A percentile compares a stretch with the other conserved stretches of the same genome.
Conservation (phyloP, 805 yeast species). For the Torulaspora gathmanii region DNA sequence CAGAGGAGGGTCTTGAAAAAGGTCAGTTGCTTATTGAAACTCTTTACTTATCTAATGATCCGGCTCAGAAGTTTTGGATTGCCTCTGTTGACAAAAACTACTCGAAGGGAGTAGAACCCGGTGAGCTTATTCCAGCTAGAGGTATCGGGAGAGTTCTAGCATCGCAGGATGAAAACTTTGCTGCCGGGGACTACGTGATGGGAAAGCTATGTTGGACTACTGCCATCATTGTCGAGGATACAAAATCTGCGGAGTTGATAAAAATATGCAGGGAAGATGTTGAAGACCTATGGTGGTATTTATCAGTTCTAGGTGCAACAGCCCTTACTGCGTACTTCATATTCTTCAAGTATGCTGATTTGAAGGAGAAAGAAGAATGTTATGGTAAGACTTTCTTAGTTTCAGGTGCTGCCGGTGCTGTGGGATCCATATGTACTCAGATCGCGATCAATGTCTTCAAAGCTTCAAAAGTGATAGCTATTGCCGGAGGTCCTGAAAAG, state of each 20-base stretch:
- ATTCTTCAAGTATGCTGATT: conserved; percentile 45
- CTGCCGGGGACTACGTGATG: conserved; percentile 43
- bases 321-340: conserved; percentile 60
- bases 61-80: conserved; percentile 59
- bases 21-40: conserved; percentile 45
- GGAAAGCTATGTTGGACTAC: conserved; percentile 47
- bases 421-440: conserved; percentile 58
- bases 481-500: conserved; percentile 58
- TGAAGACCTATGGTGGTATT: conserved; percentile 41
- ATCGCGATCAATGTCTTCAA: conserved; percentile 49
- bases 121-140: conserved; percentile 44
- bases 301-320: conserved; percentile 52
- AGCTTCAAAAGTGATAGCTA: conserved; percentile 54
- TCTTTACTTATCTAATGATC: conserved; percentile 51
- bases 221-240: conserved; percentile 37
- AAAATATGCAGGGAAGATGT: conserved; percentile 22
- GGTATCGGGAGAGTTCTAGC: conserved; percentile 50
- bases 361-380: conserved; percentile 38
- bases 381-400: conserved; percentile 46
- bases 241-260: conserved; percentile 14
- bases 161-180: conserved; percentile 40
- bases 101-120: conserved; percentile 36
- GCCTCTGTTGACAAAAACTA: conserved; percentile 32
- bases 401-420: conserved; percentile 72
- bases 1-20: conserved; percentile 29